phyloP scores from a whole-genome alignment of 2,329 filamentous ascomycete species.

The Stachybotrys elegans region DNA sequence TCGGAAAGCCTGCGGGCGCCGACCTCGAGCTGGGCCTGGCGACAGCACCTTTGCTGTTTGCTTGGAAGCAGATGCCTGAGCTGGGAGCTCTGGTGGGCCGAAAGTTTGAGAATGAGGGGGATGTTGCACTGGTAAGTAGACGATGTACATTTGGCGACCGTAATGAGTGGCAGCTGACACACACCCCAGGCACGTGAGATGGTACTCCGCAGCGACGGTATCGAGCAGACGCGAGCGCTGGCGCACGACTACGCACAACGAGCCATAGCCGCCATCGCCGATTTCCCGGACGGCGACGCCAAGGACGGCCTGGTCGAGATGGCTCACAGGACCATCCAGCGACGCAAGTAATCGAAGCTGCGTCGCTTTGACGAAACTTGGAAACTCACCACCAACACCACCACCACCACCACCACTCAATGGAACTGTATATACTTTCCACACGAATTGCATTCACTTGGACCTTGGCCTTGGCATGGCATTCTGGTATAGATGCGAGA shows the following conservation, averaged over 20 bases:
- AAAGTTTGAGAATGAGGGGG: constrained; percentile 79
- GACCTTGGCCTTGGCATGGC: too few species aligned
- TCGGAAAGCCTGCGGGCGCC: constrained; percentile 92
- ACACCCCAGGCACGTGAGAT: constrained; percentile 70
- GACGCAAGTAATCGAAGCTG: constrained; percentile 66
- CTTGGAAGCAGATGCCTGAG: constrained; percentile 85
- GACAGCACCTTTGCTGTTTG: constrained; percentile 89
- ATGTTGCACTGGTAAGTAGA: constrained; percentile 75
- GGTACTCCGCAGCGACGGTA: constrained; percentile 76
- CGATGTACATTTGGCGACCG: too few species aligned
- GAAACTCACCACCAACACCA: too few species aligned
- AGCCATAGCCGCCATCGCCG: constrained; percentile 76
- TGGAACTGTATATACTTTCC: constrained; percentile 3
- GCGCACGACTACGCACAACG: constrained; percentile 88
- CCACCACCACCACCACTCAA: too few species aligned
- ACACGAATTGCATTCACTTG: too few species aligned
- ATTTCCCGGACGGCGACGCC: constrained; percentile 90
- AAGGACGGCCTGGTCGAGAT: constrained; percentile 90
- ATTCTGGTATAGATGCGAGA: too few species aligned
- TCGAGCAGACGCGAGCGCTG: constrained; percentile 85
- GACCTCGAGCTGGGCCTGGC: constrained; percentile 91
- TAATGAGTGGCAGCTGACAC: too few species aligned
- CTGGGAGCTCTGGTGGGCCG: constrained; percentile 84
- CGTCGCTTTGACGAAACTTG: too few species aligned
- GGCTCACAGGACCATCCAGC: constrained; percentile 85